A percentile compares a stretch with the other conserved stretches of the same genome.
Conservation (phyloP, 805 yeast genomes). For the Candida odintsovae region DNA sequence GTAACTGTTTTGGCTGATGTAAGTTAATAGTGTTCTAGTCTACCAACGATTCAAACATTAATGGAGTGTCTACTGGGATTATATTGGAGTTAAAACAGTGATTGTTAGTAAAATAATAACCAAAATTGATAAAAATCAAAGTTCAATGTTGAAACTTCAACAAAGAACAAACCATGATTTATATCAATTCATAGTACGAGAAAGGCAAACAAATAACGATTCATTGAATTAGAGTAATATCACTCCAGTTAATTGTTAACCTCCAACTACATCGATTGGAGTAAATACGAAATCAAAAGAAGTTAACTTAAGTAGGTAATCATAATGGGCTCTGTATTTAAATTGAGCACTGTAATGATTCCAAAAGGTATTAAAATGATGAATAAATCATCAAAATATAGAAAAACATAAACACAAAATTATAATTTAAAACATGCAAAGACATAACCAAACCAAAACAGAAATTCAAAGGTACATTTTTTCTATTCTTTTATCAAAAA, state of each 20-base stretch:
- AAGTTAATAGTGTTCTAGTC: too few relatives aligned
- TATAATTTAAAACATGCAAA: not conserved
- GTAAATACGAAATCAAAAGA: not conserved
- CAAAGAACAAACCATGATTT: not conserved
- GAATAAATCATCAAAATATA: not conserved
- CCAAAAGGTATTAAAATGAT: slow-evolving; percentile 1
- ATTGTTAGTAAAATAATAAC: too few relatives aligned
- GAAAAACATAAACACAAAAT: slow-evolving; percentile 1
- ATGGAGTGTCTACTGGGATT: too few relatives aligned
- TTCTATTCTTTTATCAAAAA: too few relatives aligned
- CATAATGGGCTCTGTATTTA: slow-evolving; percentile 13
- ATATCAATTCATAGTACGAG: not conserved
- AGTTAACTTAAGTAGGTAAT: slow-evolving; percentile 1
- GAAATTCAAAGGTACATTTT: too few relatives aligned
- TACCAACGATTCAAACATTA: too few relatives aligned
- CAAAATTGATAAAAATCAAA: not conserved
- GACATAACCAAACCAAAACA: not conserved
- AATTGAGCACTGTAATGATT: slow-evolving; percentile 12
- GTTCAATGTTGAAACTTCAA: not conserved
- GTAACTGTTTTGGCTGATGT: not conserved
- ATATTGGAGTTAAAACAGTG: too few relatives aligned
- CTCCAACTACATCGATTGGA: not conserved
- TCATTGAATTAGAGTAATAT: too few relatives aligned
- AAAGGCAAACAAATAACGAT: not conserved
- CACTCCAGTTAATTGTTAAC: not conserved